A percentile compares a stretch with the other conserved stretches of the same genome.
These are phyloP conservation scores for Harrya chromipes DNA, from an alignment of 768 basidiomycete species.

Conservation along the genomic window DNA sequence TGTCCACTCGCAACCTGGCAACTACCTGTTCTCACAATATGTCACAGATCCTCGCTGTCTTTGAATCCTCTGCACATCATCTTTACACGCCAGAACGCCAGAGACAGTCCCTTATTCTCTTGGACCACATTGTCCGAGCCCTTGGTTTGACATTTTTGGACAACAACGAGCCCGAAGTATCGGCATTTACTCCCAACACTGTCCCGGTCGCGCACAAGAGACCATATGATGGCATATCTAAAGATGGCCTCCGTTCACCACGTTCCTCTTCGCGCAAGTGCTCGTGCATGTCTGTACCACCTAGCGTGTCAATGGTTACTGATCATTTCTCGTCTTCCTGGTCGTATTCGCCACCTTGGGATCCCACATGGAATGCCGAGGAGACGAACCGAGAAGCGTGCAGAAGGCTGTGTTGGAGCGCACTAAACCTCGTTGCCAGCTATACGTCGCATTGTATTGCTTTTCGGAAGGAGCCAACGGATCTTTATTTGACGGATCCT, in stretches of 20 bases:
- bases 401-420: conserved; percentile 74
- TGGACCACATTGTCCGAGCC: conserved; percentile 64
- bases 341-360: conserved; percentile 59
- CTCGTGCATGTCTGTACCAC: conserved; percentile 43
- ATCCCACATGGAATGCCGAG: conserved; percentile 48
- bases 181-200: conserved; percentile 44
- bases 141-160: conserved; percentile 58
- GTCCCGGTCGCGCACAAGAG: conserved; percentile 48
- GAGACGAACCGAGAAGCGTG: conserved; percentile 68
- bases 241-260: conserved; percentile 27
- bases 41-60: conserved; percentile 68
- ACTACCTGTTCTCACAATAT: conserved; percentile 10
- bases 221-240: conserved; percentile 27
- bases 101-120: conserved; percentile 47
- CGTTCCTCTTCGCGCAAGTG: conserved; percentile 38
- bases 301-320: conserved; percentile 26
- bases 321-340: conserved; percentile 42
- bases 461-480: conserved; percentile 54
- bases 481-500: conserved; percentile 60
- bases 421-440: conserved; percentile 63
- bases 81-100: conserved; percentile 55
- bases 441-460: conserved; percentile 69
- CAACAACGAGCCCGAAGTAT: conserved; percentile 48
- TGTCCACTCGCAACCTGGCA: conserved; percentile 1
- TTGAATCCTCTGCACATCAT: conserved; percentile 74